These are phyloP conservation scores for Fusarium sp. DNA, from an alignment of 2,329 filamentous ascomycete genomes.

Conservation along the genomic window DNA sequence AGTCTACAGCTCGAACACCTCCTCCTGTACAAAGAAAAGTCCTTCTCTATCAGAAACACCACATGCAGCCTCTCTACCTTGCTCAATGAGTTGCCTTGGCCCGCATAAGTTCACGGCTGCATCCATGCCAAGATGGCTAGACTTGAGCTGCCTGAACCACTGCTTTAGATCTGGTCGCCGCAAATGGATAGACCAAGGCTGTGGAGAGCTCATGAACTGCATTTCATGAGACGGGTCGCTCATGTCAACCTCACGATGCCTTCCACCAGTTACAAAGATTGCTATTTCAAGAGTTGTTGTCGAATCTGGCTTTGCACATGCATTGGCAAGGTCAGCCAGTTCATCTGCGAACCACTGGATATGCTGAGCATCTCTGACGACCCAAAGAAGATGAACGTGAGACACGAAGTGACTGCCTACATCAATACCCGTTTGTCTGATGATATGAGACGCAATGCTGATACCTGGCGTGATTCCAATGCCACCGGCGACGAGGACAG, in stretches of 20 bases:
- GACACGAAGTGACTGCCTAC: accelerated
- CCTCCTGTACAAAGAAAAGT: neutral
- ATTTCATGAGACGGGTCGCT: neutral
- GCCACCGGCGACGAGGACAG: neutral
- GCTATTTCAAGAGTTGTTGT: neutral
- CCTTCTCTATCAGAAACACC: neutral
- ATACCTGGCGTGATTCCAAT: neutral
- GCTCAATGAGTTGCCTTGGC: neutral
- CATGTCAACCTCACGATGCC: accelerated
- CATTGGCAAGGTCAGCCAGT: neutral
- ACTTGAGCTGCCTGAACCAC: neutral
- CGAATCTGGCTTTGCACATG: neutral
- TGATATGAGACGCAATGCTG: neutral
- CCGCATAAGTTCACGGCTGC: neutral
- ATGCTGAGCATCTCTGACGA: neutral
- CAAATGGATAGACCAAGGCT: neutral
- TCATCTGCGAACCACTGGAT: neutral
- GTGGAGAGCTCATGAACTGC: neutral
- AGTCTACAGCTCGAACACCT: neutral
- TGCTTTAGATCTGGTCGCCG: neutral
- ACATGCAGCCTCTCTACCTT: neutral
- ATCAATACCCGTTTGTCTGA: neutral
- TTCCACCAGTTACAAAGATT: neutral
- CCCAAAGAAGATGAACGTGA: neutral
- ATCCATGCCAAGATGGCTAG: neutral